phyloP scores from a whole-genome alignment of 2,329 filamentous ascomycete genomes.

The Fusarium fracticaudum region DNA sequence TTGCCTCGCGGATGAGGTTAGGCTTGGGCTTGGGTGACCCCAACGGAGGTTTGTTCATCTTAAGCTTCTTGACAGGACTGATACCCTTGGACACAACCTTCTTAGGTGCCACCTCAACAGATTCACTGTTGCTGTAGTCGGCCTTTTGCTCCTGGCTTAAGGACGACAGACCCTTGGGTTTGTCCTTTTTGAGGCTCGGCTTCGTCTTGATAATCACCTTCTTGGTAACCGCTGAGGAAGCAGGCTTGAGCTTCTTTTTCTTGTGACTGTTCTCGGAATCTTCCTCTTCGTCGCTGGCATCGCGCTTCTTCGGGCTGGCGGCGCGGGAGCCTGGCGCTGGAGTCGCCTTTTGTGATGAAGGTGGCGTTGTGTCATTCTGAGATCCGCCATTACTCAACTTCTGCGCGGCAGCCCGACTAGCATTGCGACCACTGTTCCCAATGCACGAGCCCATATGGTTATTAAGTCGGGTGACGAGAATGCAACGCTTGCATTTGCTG shows the following conservation, averaged over 20 bases:
- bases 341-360: constrained; percentile 71
- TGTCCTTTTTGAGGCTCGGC: constrained; percentile 62
- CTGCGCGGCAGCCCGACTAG: constrained; percentile 68
- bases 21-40: constrained; percentile 59
- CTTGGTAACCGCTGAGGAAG: constrained; percentile 52
- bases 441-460: constrained; percentile 76
- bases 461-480: constrained; percentile 71
- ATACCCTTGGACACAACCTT: constrained; percentile 50
- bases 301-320: constrained; percentile 66
- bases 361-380: constrained; percentile 66
- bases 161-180: constrained; percentile 60
- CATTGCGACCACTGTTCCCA: constrained; percentile 71
- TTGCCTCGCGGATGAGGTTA: constrained; percentile 57
- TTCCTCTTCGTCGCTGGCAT: constrained; percentile 65
- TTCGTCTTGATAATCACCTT: constrained; percentile 67
- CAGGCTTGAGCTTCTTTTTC: constrained; percentile 67
- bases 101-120: constrained; percentile 48
- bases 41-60: constrained; percentile 56
- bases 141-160: constrained; percentile 60
- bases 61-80: constrained; percentile 55
- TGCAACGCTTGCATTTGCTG: constrained; percentile 73
- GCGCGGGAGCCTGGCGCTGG: constrained; percentile 64
- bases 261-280: constrained; percentile 62
- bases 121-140: constrained; percentile 42
- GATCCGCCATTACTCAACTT: constrained; percentile 70